Evolutionary conservation across 208 protist species (phyloP).

Genomic region (Spongospora subterranea): DNA sequence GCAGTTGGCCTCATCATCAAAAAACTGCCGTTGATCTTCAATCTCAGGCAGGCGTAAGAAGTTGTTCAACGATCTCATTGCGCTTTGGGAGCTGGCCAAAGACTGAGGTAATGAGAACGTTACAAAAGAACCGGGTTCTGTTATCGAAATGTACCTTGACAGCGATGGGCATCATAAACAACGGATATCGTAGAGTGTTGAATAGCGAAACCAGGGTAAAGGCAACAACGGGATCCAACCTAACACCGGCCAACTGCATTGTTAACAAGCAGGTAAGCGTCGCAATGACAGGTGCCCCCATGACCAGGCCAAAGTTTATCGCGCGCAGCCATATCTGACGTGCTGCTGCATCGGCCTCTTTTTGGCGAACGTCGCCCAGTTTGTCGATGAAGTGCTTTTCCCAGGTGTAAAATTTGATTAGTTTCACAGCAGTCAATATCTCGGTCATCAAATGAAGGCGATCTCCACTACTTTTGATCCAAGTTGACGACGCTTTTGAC

Average conservation of each 20-base stretch:
- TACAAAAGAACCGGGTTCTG: neutral
- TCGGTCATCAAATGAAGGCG: slow-evolving; percentile 58
- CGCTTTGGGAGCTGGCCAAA: neutral
- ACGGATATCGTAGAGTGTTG: slow-evolving; percentile 41
- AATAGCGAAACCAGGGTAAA: slow-evolving; percentile 49
- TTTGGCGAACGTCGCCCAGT: slow-evolving; percentile 10
- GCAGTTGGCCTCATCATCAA: slow-evolving; percentile 6
- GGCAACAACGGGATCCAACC: neutral
- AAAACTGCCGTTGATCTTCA: neutral
- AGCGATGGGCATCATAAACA: slow-evolving; percentile 31
- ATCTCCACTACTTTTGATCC: neutral
- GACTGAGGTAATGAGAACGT: neutral
- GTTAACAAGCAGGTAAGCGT: slow-evolving; percentile 3
- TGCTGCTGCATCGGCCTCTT: slow-evolving; percentile 52
- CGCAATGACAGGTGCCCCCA: slow-evolving; percentile 8
- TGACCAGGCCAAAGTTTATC: slow-evolving; percentile 61
- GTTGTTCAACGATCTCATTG: neutral
- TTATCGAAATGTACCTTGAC: no score
- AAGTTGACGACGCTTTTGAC: neutral
- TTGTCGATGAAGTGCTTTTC: slow-evolving; percentile 56
- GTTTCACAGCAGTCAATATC: slow-evolving; percentile 59
- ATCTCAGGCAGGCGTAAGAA: slow-evolving; percentile 56
- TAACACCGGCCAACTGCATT: neutral
- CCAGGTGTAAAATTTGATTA: slow-evolving; percentile 71
- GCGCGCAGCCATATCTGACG: neutral